phyloP scores from a whole-genome alignment of 352 stramenopile genomes.

The Globisporangium barbulae region DNA sequence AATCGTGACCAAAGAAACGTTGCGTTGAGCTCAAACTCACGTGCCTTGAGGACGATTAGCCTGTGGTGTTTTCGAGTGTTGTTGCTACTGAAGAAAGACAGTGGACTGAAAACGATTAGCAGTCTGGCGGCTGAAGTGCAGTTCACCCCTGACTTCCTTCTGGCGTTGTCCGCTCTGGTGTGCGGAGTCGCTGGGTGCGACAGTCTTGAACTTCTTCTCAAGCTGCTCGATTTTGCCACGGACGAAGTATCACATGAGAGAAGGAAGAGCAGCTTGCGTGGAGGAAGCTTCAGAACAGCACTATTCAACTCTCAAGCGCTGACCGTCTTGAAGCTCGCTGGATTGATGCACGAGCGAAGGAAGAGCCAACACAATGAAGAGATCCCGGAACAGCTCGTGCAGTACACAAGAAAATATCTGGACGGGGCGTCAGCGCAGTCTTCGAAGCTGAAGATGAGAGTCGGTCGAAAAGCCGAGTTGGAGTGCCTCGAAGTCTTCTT shows the following conservation, averaged over 20 bases:
- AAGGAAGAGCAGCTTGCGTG: slow-evolving; percentile 19
- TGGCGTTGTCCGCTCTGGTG: slow-evolving; percentile 55
- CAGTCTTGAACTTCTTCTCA: slow-evolving; percentile 53
- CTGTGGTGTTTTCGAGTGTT: slow-evolving; percentile 76
- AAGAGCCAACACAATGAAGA: slow-evolving; percentile 55
- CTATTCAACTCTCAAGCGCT: slow-evolving; percentile 61
- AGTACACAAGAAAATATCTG: slow-evolving; percentile 40
- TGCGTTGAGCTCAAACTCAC: background rate
- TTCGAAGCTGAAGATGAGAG: slow-evolving; percentile 23
- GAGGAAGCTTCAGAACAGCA: slow-evolving; percentile 24
- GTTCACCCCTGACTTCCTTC: slow-evolving; percentile 66
- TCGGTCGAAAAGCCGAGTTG: slow-evolving; percentile 35
- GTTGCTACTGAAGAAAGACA: slow-evolving; percentile 77
- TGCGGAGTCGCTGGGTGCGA: slow-evolving; percentile 53
- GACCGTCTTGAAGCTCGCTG: slow-evolving; percentile 37
- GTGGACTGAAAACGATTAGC: slow-evolving; percentile 51
- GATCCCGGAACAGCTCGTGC: slow-evolving; percentile 38
- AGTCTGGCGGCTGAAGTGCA: slow-evolving; percentile 37
- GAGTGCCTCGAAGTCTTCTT: slow-evolving; percentile 69
- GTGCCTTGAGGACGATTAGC: slow-evolving; percentile 36
- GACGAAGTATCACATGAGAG: slow-evolving; percentile 35
- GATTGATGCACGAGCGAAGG: slow-evolving; percentile 47
- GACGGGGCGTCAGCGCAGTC: slow-evolving; percentile 15
- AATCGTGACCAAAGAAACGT: background rate
- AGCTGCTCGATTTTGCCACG: slow-evolving; percentile 47